Conservation (phyloP, 2,329 filamentous ascomycete genomes). For the Fusarium sp. region DNA sequence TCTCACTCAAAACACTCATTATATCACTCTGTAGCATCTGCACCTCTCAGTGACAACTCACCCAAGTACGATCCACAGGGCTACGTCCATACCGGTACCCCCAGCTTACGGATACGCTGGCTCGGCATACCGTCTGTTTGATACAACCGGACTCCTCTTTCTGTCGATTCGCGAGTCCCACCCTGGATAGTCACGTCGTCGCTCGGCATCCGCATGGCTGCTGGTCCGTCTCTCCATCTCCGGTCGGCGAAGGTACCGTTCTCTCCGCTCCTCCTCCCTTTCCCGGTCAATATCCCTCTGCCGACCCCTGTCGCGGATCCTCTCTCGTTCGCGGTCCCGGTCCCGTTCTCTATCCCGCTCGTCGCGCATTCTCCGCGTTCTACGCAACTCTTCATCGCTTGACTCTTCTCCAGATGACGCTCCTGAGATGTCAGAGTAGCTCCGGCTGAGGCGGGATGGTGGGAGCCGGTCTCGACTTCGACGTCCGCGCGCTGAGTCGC, state of each 20-base stretch:
- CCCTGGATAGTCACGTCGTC: slow-evolving; percentile 51
- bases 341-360: slow-evolving; percentile 49
- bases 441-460: slow-evolving; percentile 54
- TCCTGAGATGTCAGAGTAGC: slow-evolving; percentile 56
- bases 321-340: slow-evolving; percentile 48
- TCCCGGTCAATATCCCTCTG: slow-evolving; percentile 56
- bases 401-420: slow-evolving; percentile 50
- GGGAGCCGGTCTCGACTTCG: slow-evolving; percentile 56
- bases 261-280: slow-evolving; percentile 51
- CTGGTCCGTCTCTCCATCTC: slow-evolving; percentile 58
- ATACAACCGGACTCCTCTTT: slow-evolving; percentile 52
- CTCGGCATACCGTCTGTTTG: slow-evolving; percentile 55
- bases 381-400: slow-evolving; percentile 48
- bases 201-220: slow-evolving; percentile 62
- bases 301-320: slow-evolving; percentile 40
- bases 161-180: slow-evolving; percentile 52
- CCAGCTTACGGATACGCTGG: slow-evolving; percentile 46
- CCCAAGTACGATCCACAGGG: not conserved
- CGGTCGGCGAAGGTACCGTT: slow-evolving; percentile 54
- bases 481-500: slow-evolving; percentile 48
- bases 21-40: slow-evolving; percentile 9
- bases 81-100: slow-evolving; percentile 9
- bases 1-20: slow-evolving; percentile 8
- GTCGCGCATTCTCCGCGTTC: slow-evolving; percentile 39
- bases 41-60: not conserved